A percentile compares a stretch with the other conserved stretches of the same genome.
phyloP scores from a whole-genome alignment of 1,284 basidiomycete genomes.

The Microbotryum lychnidis-dioicae region DNA sequence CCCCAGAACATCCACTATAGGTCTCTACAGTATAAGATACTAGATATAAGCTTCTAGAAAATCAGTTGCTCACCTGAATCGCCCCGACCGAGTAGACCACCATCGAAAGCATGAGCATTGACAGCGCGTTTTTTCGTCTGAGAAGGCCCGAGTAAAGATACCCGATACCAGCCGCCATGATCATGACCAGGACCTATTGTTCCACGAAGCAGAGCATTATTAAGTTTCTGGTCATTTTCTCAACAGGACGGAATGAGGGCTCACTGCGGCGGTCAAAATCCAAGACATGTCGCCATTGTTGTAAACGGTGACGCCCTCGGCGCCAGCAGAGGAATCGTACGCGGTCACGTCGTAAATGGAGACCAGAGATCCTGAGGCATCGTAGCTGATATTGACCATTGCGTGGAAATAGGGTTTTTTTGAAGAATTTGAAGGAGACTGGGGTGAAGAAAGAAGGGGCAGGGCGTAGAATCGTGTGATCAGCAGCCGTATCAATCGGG shows the following conservation, averaged over 20 bases:
- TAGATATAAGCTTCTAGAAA: too few species aligned
- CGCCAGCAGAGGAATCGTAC: neutral
- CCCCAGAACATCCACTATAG: neutral
- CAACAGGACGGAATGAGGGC: slow-evolving; percentile 43
- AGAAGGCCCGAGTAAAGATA: slow-evolving; percentile 80
- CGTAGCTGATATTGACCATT: slow-evolving; percentile 4
- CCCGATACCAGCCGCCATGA: slow-evolving; percentile 57
- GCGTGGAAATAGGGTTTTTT: too few species aligned
- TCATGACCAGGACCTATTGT: slow-evolving; percentile 55
- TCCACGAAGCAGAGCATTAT: neutral
- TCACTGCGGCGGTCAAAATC: slow-evolving; percentile 33
- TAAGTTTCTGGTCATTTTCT: too few species aligned
- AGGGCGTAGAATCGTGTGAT: too few species aligned
- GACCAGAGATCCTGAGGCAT: neutral
- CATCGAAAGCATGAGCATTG: slow-evolving; percentile 80
- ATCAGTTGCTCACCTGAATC: slow-evolving; percentile 48
- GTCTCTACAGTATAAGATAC: neutral
- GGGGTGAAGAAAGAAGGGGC: too few species aligned
- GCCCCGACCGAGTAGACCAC: slow-evolving; percentile 64
- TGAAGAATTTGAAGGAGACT: too few species aligned
- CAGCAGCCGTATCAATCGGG: too few species aligned
- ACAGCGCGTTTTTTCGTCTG: slow-evolving; percentile 80
- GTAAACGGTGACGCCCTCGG: slow-evolving; percentile 35
- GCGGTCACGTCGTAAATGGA: neutral
- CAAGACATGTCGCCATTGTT: slow-evolving; percentile 51